Conservation (phyloP, 2,329 filamentous ascomycete species). For the Eutypella sp. region DNA sequence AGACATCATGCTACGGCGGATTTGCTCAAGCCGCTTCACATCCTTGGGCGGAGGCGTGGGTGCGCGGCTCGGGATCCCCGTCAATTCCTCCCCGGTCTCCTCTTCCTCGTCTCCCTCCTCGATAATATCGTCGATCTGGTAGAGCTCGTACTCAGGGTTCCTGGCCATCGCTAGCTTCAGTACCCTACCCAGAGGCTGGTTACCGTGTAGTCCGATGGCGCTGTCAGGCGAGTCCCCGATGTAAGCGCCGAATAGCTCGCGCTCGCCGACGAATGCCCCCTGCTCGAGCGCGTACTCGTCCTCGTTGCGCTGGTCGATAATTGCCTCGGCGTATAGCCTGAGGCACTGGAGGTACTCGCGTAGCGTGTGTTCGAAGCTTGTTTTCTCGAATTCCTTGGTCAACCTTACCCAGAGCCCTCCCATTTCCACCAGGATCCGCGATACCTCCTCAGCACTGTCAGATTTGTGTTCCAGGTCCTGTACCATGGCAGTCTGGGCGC, state of each 20-base stretch:
- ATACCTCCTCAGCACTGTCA: constrained; percentile 26
- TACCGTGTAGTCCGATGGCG: constrained; percentile 32
- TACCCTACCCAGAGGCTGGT: constrained; percentile 19
- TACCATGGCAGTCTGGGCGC: constrained; percentile 16
- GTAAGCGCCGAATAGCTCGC: constrained; percentile 25
- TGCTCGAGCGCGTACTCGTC: constrained; percentile 14
- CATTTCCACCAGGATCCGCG: constrained; percentile 30
- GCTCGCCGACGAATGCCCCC: constrained; percentile 24
- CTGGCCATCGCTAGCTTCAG: constrained; percentile 14
- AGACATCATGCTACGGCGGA: constrained; percentile 19
- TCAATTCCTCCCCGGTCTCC: too few species aligned
- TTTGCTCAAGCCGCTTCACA: constrained; percentile 21
- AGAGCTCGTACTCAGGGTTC: constrained; percentile 14
- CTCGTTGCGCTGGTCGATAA: constrained; percentile 18
- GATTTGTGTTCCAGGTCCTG: constrained; percentile 15
- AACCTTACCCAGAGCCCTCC: constrained; percentile 26
- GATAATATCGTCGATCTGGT: constrained; percentile 25
- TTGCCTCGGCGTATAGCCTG: constrained; percentile 51
- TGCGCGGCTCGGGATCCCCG: constrained; percentile 22
- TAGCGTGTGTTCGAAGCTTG: constrained; percentile 64
- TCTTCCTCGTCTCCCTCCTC: too few species aligned
- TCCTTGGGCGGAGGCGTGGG: constrained; percentile 30
- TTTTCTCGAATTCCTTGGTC: constrained; percentile 50
- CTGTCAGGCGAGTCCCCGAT: constrained; percentile 34
- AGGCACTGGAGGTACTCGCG: constrained; percentile 66